These are phyloP conservation scores for Boletellus deceptivus DNA, from an alignment of 1,284 basidiomycete species.

Conservation along the genomic window DNA sequence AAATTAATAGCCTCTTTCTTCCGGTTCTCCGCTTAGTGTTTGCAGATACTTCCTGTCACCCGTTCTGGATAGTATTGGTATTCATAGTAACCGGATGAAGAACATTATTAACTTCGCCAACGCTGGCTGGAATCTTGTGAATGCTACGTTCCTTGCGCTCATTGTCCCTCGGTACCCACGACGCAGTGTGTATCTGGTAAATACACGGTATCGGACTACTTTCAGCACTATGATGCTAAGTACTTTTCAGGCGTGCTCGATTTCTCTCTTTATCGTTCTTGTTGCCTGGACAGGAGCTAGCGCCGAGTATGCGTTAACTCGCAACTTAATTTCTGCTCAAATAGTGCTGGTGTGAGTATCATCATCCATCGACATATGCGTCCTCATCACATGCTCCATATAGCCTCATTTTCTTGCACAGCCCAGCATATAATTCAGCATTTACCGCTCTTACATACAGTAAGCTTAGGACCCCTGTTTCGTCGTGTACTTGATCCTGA, in stretches of 20 bases:
- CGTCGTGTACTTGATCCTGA: not conserved
- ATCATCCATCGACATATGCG: not conserved
- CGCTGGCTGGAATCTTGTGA: not conserved
- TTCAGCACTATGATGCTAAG: not conserved
- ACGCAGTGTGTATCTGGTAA: too few relatives aligned
- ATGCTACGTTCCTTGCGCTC: not conserved
- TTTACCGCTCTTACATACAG: too few relatives aligned
- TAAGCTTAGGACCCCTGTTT: too few relatives aligned
- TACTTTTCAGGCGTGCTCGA: not conserved
- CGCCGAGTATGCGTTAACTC: not conserved
- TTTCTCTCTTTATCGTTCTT: not conserved
- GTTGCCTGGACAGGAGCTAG: not conserved
- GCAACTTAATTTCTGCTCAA: not conserved
- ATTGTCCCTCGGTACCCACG: not conserved
- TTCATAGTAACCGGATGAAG: too few relatives aligned
- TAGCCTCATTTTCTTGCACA: not conserved
- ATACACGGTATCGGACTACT: too few relatives aligned
- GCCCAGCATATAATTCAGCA: too few relatives aligned
- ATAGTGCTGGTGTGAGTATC: not conserved
- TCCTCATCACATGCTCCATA: not conserved
- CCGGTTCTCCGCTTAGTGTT: not conserved
- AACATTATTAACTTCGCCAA: not conserved
- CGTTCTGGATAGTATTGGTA: constrained; percentile 10
- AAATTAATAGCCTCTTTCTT: too few relatives aligned
- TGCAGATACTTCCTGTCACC: constrained; percentile 13